Conservation (phyloP, 1,139 yeast genomes). For the Saccharomyces pastorianus region DNA sequence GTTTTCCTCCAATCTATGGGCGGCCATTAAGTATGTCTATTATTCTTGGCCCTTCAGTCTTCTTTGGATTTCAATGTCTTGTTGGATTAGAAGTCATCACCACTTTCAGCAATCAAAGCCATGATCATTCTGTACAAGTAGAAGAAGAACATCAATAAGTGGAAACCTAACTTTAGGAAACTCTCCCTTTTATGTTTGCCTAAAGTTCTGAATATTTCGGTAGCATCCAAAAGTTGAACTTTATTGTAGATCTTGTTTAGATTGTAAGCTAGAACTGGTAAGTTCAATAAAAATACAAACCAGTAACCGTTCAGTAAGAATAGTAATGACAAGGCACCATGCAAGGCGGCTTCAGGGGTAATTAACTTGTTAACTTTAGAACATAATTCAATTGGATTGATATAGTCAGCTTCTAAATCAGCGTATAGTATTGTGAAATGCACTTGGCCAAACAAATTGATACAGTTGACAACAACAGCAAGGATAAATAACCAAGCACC, state of each 20-base stretch:
- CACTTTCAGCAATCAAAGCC: constrained; percentile 67
- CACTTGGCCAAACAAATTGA: constrained; percentile 82
- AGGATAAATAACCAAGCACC: constrained; percentile 58
- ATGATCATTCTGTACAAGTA: constrained; percentile 95
- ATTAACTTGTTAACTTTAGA: constrained; percentile 84
- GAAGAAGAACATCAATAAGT: constrained; percentile 85
- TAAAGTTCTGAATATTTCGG: constrained; percentile 93
- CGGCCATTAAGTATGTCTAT: not conserved
- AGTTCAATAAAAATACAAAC: constrained; percentile 79
- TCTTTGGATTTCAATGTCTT: not conserved
- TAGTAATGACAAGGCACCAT: constrained; percentile 60
- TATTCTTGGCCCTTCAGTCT: not conserved
- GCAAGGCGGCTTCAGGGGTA: constrained; percentile 84
- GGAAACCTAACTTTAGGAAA: constrained; percentile 84
- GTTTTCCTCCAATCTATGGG: not conserved
- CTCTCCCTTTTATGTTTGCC: constrained; percentile 89
- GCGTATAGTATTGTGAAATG: constrained; percentile 90
- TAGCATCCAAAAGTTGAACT: constrained; percentile 88
- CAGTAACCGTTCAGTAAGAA: constrained; percentile 87
- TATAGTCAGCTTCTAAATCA: constrained; percentile 90
- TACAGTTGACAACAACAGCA: constrained; percentile 80
- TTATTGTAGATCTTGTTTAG: constrained; percentile 63
- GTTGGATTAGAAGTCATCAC: constrained; percentile 10
- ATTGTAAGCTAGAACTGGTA: constrained; percentile 81
- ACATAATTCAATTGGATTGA: constrained; percentile 94